Base-by-base conservation (phyloP, 2,329 filamentous ascomycete species). In the Arachnopeziza araneosa region DNA sequence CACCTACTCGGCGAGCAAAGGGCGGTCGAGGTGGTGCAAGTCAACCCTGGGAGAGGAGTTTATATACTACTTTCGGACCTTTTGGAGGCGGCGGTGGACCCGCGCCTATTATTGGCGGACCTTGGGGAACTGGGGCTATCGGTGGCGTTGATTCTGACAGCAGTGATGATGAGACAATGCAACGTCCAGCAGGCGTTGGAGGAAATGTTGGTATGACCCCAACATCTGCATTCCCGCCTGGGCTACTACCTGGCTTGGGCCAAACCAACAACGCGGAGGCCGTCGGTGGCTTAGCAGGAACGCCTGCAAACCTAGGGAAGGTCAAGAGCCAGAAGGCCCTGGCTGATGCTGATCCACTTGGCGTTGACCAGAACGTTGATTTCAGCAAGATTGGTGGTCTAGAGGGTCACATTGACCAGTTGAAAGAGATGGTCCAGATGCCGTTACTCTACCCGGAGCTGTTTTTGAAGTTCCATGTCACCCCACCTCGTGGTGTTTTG, bases 361-460 rank as follows among this genome's bases (percentile, higher is more conserved):
- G 95, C 10, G 92, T 99, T 36, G 93, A 98, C 71, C 79, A 93
- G 71, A 93, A 86, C 69, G 91, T 99, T 63, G 93, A 93, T 71
- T 97, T 99, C 73, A 93, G 90, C 73, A 91, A 93, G 66, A 93
- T 99, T 59, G 95, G 95, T 70, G 95, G 95, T 50, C 78, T 99
- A 52, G 87, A 96, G 72, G 88, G 91, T 44, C 93, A 98, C 72
- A 97, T 99, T 71, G 92, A 97, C 72, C 91, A 97, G 74, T 81
- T 99, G 63, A 98, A 99, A 75, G 95, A 99, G 76, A 99, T 99
- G 95, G 93, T 99, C 21, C 90, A 93, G 66, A 82, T 99, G 62
- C 95, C 95, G 1, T 78, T 99, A 22, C 83, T 98, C 6, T 99
- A 99, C 70, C 95, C 95, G 0, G 95, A 99, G 74, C 86, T 98